Base-by-base conservation (phyloP, 2,329 filamentous ascomycete species). In the Chrysosphaeria jannelii region DNA sequence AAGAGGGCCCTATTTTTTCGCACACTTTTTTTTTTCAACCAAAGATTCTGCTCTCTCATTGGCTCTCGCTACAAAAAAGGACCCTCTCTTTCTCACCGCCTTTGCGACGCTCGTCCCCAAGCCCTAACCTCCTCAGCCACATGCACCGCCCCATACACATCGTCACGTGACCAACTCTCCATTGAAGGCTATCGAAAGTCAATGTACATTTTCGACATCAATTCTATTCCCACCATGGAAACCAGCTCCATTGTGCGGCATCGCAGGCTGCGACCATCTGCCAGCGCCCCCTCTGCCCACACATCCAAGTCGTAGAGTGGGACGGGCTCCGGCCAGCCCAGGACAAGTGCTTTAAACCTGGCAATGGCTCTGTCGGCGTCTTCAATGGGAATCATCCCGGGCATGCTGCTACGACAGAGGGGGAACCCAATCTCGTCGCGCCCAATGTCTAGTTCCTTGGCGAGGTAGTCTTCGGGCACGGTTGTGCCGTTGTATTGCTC, bases 221-320 rank as follows among this genome's bases (percentile, higher is more conserved):
- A 37, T 20, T 66, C 57, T 2, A 53, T 47, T 1, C 71, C 71
- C 21, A 75, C 40, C 8, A 58, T 57, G 4, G 68, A 65, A 4
- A 64, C 56, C 23, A 76, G 37, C 34, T 76, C 67, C 2, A 61
- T 67, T 27, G 78, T 51, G 17, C 53, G 48, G 1, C 57, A 53
- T 36, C 66, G 71, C 16, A 71, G 39, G 1, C 50, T 50, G 5
- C 43, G 40, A 10, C 46, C 39, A 23, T 63, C 47, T 8, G 42
- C 37, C 3, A 69, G 41, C 16, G 45, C 42, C 22, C 55, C 49
- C 2, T 43, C 36, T 0, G 59, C 46, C 69, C 70, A 78, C 3
- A 46, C 45, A 3, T 56, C 46, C 6, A 74, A 44, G 35, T 66
- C 48, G 26, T 51, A 38, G 3, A 44, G 46, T 26, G 45, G 39